phyloP scores from a whole-genome alignment of 2,329 filamentous ascomycete species.

The Chrysoporthe puriensis region DNA sequence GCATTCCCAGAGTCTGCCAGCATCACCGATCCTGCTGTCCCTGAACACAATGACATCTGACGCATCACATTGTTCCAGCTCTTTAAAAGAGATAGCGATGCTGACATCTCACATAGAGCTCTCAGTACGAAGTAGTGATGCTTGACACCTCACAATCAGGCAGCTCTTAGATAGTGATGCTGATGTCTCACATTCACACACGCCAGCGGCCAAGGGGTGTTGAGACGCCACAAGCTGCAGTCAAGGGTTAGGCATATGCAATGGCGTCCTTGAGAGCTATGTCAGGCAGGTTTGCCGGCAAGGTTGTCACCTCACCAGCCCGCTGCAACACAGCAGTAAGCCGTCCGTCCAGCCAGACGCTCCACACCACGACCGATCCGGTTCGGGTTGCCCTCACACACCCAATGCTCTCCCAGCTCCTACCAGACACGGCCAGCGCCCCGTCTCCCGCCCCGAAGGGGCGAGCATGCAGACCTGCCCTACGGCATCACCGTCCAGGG shows the following conservation, averaged over 20 bases:
- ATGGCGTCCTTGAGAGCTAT: neutral
- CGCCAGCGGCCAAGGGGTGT: neutral
- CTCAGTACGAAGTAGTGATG: constrained; percentile 11
- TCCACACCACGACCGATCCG: constrained; percentile 17
- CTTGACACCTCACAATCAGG: constrained; percentile 1
- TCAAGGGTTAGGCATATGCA: neutral
- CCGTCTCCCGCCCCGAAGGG: neutral
- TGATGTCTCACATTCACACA: no score
- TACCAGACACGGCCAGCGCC: no score
- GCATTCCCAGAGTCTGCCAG: neutral
- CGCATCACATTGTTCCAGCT: constrained; percentile 8
- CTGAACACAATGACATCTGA: constrained; percentile 14
- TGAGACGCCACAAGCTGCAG: constrained; percentile 7
- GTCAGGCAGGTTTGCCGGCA: no score
- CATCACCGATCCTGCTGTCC: constrained; percentile 1
- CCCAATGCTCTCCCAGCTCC: neutral
- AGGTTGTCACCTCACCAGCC: neutral
- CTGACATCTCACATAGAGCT: constrained; percentile 12
- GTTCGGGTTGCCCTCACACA: neutral
- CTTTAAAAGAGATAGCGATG: neutral
- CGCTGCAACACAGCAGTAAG: constrained; percentile 17
- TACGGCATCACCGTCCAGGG: neutral
- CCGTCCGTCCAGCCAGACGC: constrained; percentile 19
- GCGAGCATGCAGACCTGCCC: constrained; percentile 7
- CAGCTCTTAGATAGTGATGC: neutral